A percentile compares a stretch with the other conserved stretches of the same genome.
These are phyloP conservation scores for Crotalaria pallida DNA, from an alignment of 306 rosid genomes.

Conservation along the genomic window DNA sequence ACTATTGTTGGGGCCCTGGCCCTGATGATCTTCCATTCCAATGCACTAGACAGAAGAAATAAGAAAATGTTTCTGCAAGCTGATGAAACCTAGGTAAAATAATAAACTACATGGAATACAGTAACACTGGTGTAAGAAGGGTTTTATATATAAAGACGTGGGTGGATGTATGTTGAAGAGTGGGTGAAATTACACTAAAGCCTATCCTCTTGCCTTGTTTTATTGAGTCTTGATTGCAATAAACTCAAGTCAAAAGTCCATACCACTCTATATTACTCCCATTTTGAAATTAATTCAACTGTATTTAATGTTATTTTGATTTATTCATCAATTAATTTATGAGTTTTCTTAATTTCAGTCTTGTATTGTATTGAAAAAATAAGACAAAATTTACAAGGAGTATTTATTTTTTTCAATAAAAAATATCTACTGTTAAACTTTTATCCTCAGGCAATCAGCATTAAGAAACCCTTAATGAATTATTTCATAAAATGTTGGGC, in stretches of 20 bases:
- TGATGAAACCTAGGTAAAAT: slow-evolving; percentile 41
- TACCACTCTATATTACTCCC: not conserved
- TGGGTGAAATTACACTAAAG: not conserved
- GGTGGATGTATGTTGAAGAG: not conserved
- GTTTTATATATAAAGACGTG: slow-evolving; percentile 18
- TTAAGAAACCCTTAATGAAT: no score
- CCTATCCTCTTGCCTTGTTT: slow-evolving; percentile 2
- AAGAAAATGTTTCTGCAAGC: slow-evolving; percentile 25
- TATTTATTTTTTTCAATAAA: no score
- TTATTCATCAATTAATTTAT: not conserved
- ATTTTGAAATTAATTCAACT: not conserved
- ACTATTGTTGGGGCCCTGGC: slow-evolving; percentile 38
- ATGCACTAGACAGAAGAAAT: not conserved
- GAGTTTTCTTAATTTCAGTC: no score
- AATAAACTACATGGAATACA: slow-evolving; percentile 23
- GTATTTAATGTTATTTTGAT: not conserved
- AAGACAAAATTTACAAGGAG: no score
- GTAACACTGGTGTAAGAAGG: slow-evolving; percentile 22
- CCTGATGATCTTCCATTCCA: slow-evolving; percentile 48
- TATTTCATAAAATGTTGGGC: not conserved
- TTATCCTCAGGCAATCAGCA: no score
- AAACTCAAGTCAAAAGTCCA: not conserved
- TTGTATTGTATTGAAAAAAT: no score
- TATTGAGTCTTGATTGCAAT: not conserved
- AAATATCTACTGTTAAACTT: no score